phyloP scores from a whole-genome alignment of 2,329 filamentous ascomycete species.

The Talaromyces sp. region DNA sequence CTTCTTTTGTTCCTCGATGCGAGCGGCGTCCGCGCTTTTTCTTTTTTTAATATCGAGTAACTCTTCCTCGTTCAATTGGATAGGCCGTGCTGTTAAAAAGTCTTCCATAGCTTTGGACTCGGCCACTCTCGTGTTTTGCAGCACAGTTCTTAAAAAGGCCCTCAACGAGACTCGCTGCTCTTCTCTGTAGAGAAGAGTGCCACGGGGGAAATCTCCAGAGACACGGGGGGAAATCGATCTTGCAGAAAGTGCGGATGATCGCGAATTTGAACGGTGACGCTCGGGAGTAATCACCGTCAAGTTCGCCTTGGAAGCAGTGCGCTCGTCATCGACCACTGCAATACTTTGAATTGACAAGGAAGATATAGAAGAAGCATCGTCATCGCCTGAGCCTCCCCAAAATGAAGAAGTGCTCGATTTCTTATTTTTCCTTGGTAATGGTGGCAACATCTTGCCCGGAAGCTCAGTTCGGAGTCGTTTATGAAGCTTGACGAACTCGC shows the following conservation, averaged over 20 bases:
- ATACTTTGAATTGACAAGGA: slow-evolving; percentile 65
- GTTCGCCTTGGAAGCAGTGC: not conserved
- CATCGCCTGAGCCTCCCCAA: slow-evolving; percentile 59
- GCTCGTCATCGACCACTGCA: slow-evolving; percentile 31
- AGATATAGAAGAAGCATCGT: slow-evolving; percentile 74
- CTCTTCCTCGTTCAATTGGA: slow-evolving; percentile 75
- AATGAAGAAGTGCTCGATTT: slow-evolving; percentile 61
- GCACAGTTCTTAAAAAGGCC: slow-evolving; percentile 78
- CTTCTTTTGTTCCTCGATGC: slow-evolving; percentile 83
- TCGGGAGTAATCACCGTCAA: slow-evolving; percentile 27
- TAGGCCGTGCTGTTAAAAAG: slow-evolving; percentile 69
- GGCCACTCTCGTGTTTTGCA: slow-evolving; percentile 79
- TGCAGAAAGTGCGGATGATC: slow-evolving; percentile 23
- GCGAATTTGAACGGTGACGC: slow-evolving; percentile 26
- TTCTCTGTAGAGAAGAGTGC: slow-evolving; percentile 70
- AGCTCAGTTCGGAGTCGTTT: slow-evolving; percentile 76
- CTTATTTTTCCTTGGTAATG: slow-evolving; percentile 89
- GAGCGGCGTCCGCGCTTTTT: slow-evolving; percentile 77
- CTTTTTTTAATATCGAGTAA: slow-evolving; percentile 71
- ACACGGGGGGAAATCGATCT: slow-evolving; percentile 22
- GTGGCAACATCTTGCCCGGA: slow-evolving; percentile 81
- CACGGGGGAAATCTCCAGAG: slow-evolving; percentile 46
- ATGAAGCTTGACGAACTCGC: slow-evolving; percentile 77
- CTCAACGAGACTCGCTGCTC: slow-evolving; percentile 85
- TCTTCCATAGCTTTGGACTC: slow-evolving; percentile 77